phyloP scores from a whole-genome alignment of 257 asterid genomes.

The Jasminum sambac region DNA sequence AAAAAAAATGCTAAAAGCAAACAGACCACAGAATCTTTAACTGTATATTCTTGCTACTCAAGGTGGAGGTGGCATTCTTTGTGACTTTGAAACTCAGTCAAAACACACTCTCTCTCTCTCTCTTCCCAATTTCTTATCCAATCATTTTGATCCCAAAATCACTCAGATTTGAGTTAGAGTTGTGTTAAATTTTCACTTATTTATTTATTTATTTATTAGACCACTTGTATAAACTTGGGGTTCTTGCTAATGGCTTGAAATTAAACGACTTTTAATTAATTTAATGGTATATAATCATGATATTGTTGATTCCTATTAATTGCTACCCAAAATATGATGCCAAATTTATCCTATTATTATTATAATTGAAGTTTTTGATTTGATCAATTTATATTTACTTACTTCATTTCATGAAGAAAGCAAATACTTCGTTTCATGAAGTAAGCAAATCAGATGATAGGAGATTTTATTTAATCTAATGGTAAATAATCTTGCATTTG shows the following conservation, averaged over 20 bases:
- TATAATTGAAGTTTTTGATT: too few species aligned
- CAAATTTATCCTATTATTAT: background rate
- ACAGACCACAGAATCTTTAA: background rate
- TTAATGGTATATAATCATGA: background rate
- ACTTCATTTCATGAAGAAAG: too few species aligned
- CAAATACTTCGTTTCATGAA: too few species aligned
- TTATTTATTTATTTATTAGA: too few species aligned
- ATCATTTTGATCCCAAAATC: background rate
- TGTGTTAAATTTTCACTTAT: background rate
- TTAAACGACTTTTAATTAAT: background rate
- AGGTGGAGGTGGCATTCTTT: conserved; percentile 12
- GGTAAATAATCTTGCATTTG: conserved; percentile 24
- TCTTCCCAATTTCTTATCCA: background rate
- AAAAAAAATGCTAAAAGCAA: background rate
- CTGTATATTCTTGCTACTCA: too few species aligned
- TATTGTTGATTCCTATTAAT: background rate
- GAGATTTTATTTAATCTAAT: too few species aligned
- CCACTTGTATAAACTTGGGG: conserved; percentile 12
- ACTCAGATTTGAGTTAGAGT: background rate
- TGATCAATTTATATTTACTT: too few species aligned
- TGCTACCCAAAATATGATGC: background rate
- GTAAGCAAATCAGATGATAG: too few species aligned
- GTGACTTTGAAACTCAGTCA: conserved; percentile 21
- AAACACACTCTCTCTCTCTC: background rate
- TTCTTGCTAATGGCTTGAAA: background rate